Percentiles rank a stretch among this genome's conserved stretches.
Evolutionary conservation across 1,284 basidiomycete genomes (phyloP).

Genomic region (Grifola frondosa): DNA sequence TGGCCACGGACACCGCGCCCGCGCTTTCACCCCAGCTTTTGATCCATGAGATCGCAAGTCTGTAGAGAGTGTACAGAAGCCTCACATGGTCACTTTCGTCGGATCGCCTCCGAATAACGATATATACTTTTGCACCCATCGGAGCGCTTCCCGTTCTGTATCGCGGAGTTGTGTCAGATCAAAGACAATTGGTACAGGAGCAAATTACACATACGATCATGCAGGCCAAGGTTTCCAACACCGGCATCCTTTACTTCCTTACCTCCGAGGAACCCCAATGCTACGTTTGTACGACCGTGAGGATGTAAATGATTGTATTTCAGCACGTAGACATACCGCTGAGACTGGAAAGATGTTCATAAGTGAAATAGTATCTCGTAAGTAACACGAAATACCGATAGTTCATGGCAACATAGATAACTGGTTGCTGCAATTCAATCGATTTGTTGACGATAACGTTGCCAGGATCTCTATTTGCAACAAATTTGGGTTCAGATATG

Average conservation of each 20-base stretch:
- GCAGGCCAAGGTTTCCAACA: slow-evolving; percentile 52
- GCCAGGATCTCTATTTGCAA: neutral
- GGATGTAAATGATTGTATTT: too few relatives aligned
- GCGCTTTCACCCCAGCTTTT: slow-evolving; percentile 40
- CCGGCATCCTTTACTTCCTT: slow-evolving; percentile 49
- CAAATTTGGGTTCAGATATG: too few relatives aligned
- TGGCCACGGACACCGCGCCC: slow-evolving; percentile 34
- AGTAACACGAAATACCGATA: slow-evolving; percentile 22
- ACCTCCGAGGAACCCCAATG: slow-evolving; percentile 49
- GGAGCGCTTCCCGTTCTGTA: slow-evolving; percentile 39
- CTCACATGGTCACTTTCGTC: slow-evolving; percentile 28
- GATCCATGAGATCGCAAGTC: too few relatives aligned
- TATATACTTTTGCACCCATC: slow-evolving; percentile 53
- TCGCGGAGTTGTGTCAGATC: too few relatives aligned
- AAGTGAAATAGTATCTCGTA: neutral
- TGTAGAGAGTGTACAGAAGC: too few relatives aligned
- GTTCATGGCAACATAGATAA: slow-evolving; percentile 34
- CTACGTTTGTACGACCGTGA: too few relatives aligned
- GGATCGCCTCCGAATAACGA: slow-evolving; percentile 40
- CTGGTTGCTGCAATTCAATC: slow-evolving; percentile 36
- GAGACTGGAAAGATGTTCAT: neutral
- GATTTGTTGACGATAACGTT: slow-evolving; percentile 31
- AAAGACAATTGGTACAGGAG: neutral
- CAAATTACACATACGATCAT: slow-evolving; percentile 42
- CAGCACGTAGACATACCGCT: neutral